Conservation (phyloP, 2,329 filamentous ascomycete species). For the Colletotrichum theobromicola region DNA sequence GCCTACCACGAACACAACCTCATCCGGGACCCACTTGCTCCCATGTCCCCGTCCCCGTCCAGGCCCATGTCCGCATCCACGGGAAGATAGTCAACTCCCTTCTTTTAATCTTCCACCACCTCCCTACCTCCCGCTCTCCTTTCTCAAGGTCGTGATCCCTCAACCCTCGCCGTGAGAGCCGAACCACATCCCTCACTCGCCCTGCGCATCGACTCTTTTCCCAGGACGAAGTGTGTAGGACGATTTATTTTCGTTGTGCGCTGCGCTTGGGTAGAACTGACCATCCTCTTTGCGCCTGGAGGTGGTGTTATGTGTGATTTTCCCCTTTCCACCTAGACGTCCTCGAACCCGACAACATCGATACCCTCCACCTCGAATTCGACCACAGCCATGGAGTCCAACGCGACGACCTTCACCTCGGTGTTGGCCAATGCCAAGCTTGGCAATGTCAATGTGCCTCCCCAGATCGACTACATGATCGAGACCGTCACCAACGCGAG, state of each 20-base stretch:
- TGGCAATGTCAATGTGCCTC: constrained; percentile 53
- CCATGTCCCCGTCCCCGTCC: not conserved
- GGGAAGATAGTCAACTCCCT: constrained; percentile 5
- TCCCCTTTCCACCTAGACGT: not conserved
- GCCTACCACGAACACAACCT: constrained; percentile 3
- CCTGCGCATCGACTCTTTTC: not conserved
- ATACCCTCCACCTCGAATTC: not conserved
- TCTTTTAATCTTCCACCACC: constrained; percentile 11
- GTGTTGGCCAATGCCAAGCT: constrained; percentile 67
- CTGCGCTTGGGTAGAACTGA: not conserved
- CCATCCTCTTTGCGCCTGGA: not conserved
- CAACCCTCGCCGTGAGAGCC: constrained; percentile 9
- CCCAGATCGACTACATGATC: constrained; percentile 61
- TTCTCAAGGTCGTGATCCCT: not conserved
- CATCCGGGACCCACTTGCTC: constrained; percentile 12
- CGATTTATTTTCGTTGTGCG: not conserved
- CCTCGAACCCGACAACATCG: not conserved
- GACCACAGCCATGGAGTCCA: constrained; percentile 51
- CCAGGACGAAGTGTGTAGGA: not conserved
- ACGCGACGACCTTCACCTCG: constrained; percentile 74
- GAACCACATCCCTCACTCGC: not conserved
- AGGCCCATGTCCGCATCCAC: constrained; percentile 1
- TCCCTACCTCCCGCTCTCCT: not conserved
- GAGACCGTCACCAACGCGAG: constrained; percentile 60
- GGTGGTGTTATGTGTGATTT: not conserved